Evolutionary conservation across 768 basidiomycete species (phyloP).

Genomic region (Pisolithus tinctorius): DNA sequence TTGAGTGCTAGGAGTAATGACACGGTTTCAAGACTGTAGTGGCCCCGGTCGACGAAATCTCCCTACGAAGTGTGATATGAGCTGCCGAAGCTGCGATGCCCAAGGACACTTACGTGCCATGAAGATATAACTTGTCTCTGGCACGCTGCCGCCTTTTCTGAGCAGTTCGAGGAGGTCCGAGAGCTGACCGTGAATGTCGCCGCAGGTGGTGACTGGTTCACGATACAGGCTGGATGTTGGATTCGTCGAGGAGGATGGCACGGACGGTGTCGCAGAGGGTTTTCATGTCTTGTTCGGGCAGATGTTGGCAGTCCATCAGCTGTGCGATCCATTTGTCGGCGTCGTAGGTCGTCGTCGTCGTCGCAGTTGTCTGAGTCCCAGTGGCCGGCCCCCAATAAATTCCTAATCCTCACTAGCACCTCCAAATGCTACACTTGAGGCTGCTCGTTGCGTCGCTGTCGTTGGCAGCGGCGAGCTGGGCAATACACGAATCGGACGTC

Average conservation of each 20-base stretch:
- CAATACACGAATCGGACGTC: conserved; percentile 67
- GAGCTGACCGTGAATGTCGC: conserved; percentile 97
- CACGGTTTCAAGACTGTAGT: no score
- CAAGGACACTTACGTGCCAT: conserved; percentile 69
- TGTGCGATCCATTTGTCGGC: conserved; percentile 86
- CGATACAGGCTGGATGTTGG: conserved; percentile 94
- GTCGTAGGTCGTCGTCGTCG: conserved; percentile 32
- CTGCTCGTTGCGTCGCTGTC: conserved; percentile 11
- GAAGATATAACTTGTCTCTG: conserved; percentile 90
- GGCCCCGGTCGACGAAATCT: conserved; percentile 96
- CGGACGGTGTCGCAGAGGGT: conserved; percentile 86
- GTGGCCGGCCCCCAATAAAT: no score
- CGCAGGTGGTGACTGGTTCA: conserved; percentile 92
- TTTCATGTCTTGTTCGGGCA: conserved; percentile 91
- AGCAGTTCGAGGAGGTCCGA: conserved; percentile 93
- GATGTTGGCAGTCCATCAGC: conserved; percentile 78
- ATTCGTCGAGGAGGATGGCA: conserved; percentile 88
- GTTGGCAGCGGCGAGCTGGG: conserved; percentile 26
- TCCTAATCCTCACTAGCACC: no score
- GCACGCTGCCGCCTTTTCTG: conserved; percentile 77
- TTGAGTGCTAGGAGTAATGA: no score
- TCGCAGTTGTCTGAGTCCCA: background rate
- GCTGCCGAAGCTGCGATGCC: conserved; percentile 14
- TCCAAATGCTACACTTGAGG: conserved; percentile 8
- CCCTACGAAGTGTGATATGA: conserved; percentile 45